Percentiles rank a stretch among this genome's conserved stretches.
Evolutionary conservation across 495 filamentous ascomycete species (phyloP).

Genomic region (Hyaloscypha bicolor): DNA sequence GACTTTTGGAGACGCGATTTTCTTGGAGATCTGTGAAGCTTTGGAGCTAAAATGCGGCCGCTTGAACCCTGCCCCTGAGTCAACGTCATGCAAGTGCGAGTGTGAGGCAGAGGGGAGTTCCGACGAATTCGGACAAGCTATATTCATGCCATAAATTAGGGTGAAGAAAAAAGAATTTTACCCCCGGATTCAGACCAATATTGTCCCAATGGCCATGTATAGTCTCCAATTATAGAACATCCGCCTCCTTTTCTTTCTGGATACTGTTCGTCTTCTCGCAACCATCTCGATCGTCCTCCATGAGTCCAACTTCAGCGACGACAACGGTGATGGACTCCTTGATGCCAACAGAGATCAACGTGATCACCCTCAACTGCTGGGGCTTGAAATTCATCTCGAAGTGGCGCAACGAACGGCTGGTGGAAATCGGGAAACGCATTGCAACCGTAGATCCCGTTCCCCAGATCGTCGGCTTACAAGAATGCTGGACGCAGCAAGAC

Average conservation of each 20-base stretch:
- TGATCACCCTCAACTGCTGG: conserved; percentile 94
- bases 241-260: neutral
- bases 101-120: neutral
- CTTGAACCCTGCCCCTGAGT: neutral
- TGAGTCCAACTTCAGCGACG: neutral
- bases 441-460: conserved; percentile 67
- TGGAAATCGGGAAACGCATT: conserved; percentile 79
- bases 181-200: conserved; percentile 5
- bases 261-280: neutral
- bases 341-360: conserved; percentile 61
- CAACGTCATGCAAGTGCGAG: neutral
- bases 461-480: conserved; percentile 90
- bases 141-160: neutral
- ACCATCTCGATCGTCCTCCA: neutral
- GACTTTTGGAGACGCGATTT: conserved; percentile 7
- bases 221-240: conserved; percentile 15
- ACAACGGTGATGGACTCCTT: conserved; percentile 15
- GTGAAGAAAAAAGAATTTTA: neutral
- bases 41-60: conserved; percentile 1
- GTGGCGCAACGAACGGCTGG: conserved; percentile 75
- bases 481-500: conserved; percentile 93
- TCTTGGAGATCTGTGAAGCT: neutral
- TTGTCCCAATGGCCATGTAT: conserved; percentile 16
- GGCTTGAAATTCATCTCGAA: conserved; percentile 87
- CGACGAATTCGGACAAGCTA: conserved; percentile 14